Evolutionary conservation across 805 yeast genomes (phyloP).

Genomic region (Ogataea nitratoaversa): DNA sequence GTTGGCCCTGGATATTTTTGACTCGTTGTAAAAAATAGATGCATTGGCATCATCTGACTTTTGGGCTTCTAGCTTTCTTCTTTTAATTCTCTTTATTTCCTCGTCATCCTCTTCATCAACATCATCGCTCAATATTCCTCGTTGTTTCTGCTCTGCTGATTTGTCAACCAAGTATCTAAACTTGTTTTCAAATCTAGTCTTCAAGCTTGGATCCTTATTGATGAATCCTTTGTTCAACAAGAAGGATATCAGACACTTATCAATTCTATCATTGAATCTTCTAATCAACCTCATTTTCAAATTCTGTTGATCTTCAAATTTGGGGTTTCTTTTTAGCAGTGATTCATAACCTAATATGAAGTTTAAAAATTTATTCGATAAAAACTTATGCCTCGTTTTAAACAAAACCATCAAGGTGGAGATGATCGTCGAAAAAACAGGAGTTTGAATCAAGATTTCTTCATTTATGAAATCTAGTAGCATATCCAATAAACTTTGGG

Average conservation of each 20-base stretch:
- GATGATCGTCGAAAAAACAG: constrained; percentile 62
- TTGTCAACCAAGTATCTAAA: constrained; percentile 28
- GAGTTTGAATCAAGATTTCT: constrained; percentile 51
- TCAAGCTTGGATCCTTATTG: constrained; percentile 27
- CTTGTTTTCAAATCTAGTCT: constrained; percentile 31
- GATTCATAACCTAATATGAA: constrained; percentile 60
- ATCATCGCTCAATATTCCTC: constrained; percentile 35
- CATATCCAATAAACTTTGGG: constrained; percentile 62
- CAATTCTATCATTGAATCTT: constrained; percentile 34
- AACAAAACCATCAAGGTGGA: constrained; percentile 61
- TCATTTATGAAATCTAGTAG: constrained; percentile 53
- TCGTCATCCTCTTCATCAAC: constrained; percentile 40
- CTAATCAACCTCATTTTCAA: constrained; percentile 28
- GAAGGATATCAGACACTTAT: constrained; percentile 30
- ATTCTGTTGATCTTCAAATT: constrained; percentile 33
- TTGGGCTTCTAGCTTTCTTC: constrained; percentile 17
- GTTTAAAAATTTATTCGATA: constrained; percentile 50
- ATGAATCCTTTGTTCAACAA: constrained; percentile 31
- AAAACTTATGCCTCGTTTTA: constrained; percentile 59
- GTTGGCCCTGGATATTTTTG: constrained; percentile 33
- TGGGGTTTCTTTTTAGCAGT: constrained; percentile 50
- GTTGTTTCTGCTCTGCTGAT: constrained; percentile 24
- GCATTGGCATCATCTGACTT: constrained; percentile 19
- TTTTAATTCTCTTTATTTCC: constrained; percentile 20
- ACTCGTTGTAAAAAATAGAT: constrained; percentile 25